A percentile compares a stretch with the other conserved stretches of the same genome.
phyloP scores from a whole-genome alignment of 2,329 filamentous ascomycete genomes.

The Oidium heveae region DNA sequence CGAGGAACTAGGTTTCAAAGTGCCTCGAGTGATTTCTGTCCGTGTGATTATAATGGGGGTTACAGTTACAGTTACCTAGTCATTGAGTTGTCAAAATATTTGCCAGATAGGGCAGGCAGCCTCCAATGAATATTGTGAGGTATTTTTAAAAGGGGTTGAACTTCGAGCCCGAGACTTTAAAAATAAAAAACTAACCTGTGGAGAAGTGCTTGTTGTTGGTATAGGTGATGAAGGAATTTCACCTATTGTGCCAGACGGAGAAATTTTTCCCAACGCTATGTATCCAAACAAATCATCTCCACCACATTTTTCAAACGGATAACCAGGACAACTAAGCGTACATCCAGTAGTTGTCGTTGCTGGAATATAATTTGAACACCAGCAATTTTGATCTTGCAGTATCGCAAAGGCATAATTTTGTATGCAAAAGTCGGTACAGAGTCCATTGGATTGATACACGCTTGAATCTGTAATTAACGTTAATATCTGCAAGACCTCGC shows the following conservation, averaged over 20 bases:
- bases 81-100: constrained; percentile 12
- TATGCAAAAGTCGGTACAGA: constrained; percentile 35
- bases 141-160: neutral
- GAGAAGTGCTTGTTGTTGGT: constrained; percentile 3
- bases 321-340: constrained; percentile 39
- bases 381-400: constrained; percentile 38
- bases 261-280: constrained; percentile 22
- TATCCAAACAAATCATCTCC: constrained; percentile 38
- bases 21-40: neutral
- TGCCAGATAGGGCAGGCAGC: constrained; percentile 6
- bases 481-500: neutral
- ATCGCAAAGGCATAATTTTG: constrained; percentile 39
- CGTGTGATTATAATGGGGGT: constrained; percentile 5
- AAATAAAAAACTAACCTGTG: neutral
- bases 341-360: constrained; percentile 23
- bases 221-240: constrained; percentile 3
- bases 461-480: constrained; percentile 20
- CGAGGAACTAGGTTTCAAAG: neutral
- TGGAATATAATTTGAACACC: constrained; percentile 50
- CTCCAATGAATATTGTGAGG: neutral
- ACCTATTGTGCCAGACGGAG: constrained; percentile 30
- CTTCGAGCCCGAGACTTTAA: neutral
- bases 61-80: constrained; percentile 11
- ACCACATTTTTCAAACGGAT: constrained; percentile 38
- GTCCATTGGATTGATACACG: constrained; percentile 42